Percentiles rank a stretch among this genome's conserved stretches.
Conservation (phyloP, 257 asterid species). For the Cinchona pubescens region DNA sequence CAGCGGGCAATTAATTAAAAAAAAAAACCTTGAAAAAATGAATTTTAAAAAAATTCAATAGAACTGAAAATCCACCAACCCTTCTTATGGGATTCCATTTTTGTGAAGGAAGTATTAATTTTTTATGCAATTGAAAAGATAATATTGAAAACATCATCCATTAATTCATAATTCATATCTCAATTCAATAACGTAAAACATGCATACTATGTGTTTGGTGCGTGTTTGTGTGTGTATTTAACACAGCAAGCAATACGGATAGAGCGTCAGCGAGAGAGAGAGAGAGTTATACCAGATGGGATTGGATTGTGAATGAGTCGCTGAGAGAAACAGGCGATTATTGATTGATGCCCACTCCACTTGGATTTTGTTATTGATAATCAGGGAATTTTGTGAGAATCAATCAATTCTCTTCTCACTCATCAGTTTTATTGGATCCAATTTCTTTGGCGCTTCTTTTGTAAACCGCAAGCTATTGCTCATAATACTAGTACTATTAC, state of each 20-base stretch:
- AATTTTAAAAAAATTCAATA: neutral
- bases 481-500: neutral
- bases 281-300: too few species aligned
- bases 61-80: too few species aligned
- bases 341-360: too few species aligned
- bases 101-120: neutral
- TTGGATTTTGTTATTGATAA: slow-evolving; percentile 12
- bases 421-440: slow-evolving; percentile 39
- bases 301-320: too few species aligned
- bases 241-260: too few species aligned
- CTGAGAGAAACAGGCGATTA: too few species aligned
- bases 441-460: slow-evolving; percentile 39
- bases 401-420: too few species aligned
- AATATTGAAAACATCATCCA: too few species aligned
- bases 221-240: neutral
- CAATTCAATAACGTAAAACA: neutral
- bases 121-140: neutral
- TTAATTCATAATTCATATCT: too few species aligned
- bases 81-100: neutral
- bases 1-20: too few species aligned
- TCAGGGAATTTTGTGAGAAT: neutral
- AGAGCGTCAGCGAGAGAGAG: too few species aligned
- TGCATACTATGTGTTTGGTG: neutral
- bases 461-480: slow-evolving; percentile 12
- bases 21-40: neutral